Base-by-base conservation (phyloP, 2,329 filamentous ascomycete genomes). In the Arthrobotrys iridis region DNA sequence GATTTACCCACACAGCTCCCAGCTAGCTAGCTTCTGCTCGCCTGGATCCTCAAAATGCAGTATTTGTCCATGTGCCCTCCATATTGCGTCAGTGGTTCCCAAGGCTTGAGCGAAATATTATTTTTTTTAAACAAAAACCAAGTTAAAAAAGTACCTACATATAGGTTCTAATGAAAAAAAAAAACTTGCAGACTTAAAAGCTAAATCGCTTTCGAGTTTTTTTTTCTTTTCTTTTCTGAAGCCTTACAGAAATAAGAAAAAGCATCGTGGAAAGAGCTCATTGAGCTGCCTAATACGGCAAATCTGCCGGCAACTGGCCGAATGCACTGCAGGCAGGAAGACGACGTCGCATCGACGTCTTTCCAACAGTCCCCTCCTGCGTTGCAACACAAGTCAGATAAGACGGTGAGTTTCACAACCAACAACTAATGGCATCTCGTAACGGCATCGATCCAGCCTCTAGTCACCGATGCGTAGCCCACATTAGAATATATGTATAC, bases 11-110 rank as follows among this genome's bases (percentile, higher is more conserved):
- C 60, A 52, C 55, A 18, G 52, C 45, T 46, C 40, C 22, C 52
- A 71, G 57, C 45, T 37, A 58, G 20, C 50, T 28, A 50, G 28
- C 52, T 18, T 57, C 26, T 45, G 52, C 30, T 41, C 63, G 50
- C 26, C 60, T 52, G 52, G 68, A 60, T 73, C 68, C 50, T 45
- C 13, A 46, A 15, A 48, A 40, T 74, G 70, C 70, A 74, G 45
- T 46, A 66, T 74, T 74, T 74, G 70, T 67, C 70, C 70, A 74
- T 67, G 62, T 74, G 70, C 70, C 70, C 70, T 67, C 55, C 37
- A 50, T 48, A 74, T 74, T 74, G 70, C 70, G 70, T 74, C 70
- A 74, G 70, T 63, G 70, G 70, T 48, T 48, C 22, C 26, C 45
- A 52, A 24, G 55, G 18, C 30, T 37, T 60, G 68, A 59, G 59